Evolutionary conservation across 2,329 filamentous ascomycete species (phyloP).

Genomic region (Pyricularia grisea): DNA sequence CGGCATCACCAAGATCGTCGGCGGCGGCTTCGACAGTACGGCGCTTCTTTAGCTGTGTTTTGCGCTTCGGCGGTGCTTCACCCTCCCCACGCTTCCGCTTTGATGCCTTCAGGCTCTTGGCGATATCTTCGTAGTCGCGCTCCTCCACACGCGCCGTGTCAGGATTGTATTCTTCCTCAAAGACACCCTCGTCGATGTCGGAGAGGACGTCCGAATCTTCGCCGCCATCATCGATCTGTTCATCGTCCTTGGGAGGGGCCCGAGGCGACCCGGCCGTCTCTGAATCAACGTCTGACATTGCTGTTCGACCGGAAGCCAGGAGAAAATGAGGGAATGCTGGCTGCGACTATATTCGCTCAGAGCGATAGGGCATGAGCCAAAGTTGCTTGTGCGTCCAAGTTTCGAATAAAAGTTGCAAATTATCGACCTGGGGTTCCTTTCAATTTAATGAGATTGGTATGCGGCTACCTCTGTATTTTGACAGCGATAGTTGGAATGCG

Average conservation of each 20-base stretch:
- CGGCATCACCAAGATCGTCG: constrained; percentile 36
- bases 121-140: constrained; percentile 57
- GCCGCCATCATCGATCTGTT: constrained; percentile 16
- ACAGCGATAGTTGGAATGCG: background rate
- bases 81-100: constrained; percentile 57
- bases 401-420: background rate
- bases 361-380: background rate
- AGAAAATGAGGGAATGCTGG: background rate
- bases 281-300: constrained; percentile 7
- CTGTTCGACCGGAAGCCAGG: background rate
- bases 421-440: background rate
- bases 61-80: constrained; percentile 54
- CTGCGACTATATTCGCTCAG: background rate
- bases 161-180: constrained; percentile 61
- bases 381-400: background rate
- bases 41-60: constrained; percentile 60
- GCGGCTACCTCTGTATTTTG: background rate
- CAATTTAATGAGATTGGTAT: background rate
- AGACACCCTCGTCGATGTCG: constrained; percentile 61
- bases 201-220: constrained; percentile 51
- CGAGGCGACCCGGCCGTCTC: constrained; percentile 2
- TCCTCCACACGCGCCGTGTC: constrained; percentile 54
- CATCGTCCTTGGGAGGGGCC: constrained; percentile 8
- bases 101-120: constrained; percentile 53
- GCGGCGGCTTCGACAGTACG: constrained; percentile 41